phyloP scores from a whole-genome alignment of 805 yeast species.

The Helenozyma baotianmanensis region DNA sequence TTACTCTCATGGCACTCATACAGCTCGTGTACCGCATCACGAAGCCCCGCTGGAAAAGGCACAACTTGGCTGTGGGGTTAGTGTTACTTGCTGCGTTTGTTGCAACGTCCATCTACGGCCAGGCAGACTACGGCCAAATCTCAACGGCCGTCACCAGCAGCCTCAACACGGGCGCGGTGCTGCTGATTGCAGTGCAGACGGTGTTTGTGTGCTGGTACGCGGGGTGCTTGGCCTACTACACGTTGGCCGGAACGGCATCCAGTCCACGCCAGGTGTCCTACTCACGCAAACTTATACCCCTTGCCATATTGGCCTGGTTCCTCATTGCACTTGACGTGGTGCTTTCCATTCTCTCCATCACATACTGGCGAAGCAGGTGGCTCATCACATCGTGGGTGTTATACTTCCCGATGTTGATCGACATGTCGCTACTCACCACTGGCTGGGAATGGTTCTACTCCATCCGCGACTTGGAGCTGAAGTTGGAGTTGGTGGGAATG shows the following conservation, averaged over 20 bases:
- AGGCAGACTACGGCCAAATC: constrained; percentile 2
- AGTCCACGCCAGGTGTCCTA: constrained; percentile 39
- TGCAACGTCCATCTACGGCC: constrained; percentile 10
- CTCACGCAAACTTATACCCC: constrained; percentile 41
- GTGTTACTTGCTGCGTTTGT: constrained; percentile 6
- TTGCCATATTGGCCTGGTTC: constrained; percentile 42
- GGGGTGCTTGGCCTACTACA: constrained; percentile 33
- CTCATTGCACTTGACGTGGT: constrained; percentile 36
- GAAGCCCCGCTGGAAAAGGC: constrained; percentile 20
- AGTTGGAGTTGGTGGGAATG: constrained; percentile 51
- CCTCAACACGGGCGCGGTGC: constrained; percentile 3
- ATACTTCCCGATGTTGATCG: constrained; percentile 39
- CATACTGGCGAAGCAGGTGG: constrained; percentile 28
- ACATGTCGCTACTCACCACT: constrained; percentile 47
- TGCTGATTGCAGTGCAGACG: constrained; percentile 19
- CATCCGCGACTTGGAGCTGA: constrained; percentile 46
- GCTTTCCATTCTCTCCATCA: constrained; percentile 21
- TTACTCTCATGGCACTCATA: constrained; percentile 52
- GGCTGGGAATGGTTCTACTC: constrained; percentile 67
- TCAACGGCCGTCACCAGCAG: constrained; percentile 6
- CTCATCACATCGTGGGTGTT: constrained; percentile 48
- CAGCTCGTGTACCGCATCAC: constrained; percentile 39
- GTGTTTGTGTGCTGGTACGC: constrained; percentile 27
- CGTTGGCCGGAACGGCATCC: constrained; percentile 28
- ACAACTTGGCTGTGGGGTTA: constrained; percentile 20